A percentile compares a stretch with the other conserved stretches of the same genome.
phyloP scores from a whole-genome alignment of 768 basidiomycete species.

The Russula dissimulans region DNA sequence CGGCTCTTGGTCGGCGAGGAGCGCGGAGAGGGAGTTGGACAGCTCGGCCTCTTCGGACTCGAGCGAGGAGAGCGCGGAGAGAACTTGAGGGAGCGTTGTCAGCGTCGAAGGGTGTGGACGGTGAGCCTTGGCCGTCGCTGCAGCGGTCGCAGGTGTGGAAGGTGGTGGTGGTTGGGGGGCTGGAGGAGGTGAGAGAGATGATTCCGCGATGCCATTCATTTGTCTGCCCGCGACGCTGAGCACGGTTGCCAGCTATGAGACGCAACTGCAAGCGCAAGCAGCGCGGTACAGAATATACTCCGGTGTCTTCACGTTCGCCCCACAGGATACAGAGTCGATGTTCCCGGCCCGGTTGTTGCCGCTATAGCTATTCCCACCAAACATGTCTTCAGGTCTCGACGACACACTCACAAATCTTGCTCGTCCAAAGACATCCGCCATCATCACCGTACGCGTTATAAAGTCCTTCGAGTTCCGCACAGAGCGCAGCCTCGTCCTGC shows the following conservation, averaged over 20 bases:
- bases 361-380: neutral
- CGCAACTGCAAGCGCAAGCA: too few relatives aligned
- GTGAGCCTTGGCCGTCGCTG: too few relatives aligned
- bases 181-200: slow-evolving; percentile 1
- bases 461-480: slow-evolving; percentile 94
- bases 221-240: neutral
- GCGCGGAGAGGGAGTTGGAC: slow-evolving; percentile 58
- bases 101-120: slow-evolving; percentile 30
- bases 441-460: slow-evolving; percentile 85
- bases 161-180: neutral
- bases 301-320: too few relatives aligned
- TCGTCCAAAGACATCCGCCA: slow-evolving; percentile 63
- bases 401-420: slow-evolving; percentile 53
- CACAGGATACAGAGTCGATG: neutral
- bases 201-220: slow-evolving; percentile 9
- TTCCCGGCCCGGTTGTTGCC: neutral
- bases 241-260: neutral
- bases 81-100: slow-evolving; percentile 56
- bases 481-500: slow-evolving; percentile 78
- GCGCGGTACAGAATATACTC: too few relatives aligned
- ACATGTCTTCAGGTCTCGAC: slow-evolving; percentile 26
- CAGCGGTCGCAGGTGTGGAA: too few relatives aligned
- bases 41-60: slow-evolving; percentile 73
- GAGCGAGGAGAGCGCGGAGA: slow-evolving; percentile 64
- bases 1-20: slow-evolving; percentile 61